Evolutionary conservation across 2,329 filamentous ascomycete genomes (phyloP).

Genomic region (Nannizziopsis barbatae): DNA sequence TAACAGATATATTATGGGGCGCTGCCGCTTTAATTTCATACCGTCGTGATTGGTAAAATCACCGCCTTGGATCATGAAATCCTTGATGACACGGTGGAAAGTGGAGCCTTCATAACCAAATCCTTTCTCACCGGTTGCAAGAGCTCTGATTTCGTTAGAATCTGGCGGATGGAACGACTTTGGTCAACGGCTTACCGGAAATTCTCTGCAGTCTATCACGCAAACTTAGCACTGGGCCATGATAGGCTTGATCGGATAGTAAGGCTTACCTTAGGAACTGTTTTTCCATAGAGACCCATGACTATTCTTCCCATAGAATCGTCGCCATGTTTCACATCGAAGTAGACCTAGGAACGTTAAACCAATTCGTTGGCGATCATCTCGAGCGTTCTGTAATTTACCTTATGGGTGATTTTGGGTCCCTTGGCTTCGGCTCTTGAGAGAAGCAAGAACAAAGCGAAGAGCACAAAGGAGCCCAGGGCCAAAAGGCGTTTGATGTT

Average conservation of each 20-base stretch:
- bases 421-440: conserved; percentile 71
- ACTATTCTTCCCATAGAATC: conserved; percentile 51
- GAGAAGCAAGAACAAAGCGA: conserved; percentile 64
- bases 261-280: conserved; percentile 48
- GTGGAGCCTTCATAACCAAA: conserved; percentile 55
- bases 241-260: background rate
- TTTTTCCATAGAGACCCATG: conserved; percentile 57
- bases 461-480: conserved; percentile 64
- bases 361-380: background rate
- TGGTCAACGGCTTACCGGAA: conserved; percentile 39
- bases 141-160: conserved; percentile 30
- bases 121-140: conserved; percentile 56
- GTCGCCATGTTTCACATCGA: conserved; percentile 54
- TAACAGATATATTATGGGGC: background rate
- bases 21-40: conserved; percentile 17
- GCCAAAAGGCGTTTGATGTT: conserved; percentile 59
- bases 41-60: conserved; percentile 55
- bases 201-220: conserved; percentile 51
- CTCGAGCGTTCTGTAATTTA: conserved; percentile 18
- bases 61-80: conserved; percentile 61
- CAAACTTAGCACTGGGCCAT: conserved; percentile 2
- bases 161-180: background rate
- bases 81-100: conserved; percentile 60
- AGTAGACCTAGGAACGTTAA: conserved; percentile 44
- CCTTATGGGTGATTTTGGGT: conserved; percentile 92